Percentiles rank a stretch among this genome's conserved stretches.
These are phyloP conservation scores for Benincasa hispida DNA, from an alignment of 306 rosid genomes.

Conservation along the genomic window DNA sequence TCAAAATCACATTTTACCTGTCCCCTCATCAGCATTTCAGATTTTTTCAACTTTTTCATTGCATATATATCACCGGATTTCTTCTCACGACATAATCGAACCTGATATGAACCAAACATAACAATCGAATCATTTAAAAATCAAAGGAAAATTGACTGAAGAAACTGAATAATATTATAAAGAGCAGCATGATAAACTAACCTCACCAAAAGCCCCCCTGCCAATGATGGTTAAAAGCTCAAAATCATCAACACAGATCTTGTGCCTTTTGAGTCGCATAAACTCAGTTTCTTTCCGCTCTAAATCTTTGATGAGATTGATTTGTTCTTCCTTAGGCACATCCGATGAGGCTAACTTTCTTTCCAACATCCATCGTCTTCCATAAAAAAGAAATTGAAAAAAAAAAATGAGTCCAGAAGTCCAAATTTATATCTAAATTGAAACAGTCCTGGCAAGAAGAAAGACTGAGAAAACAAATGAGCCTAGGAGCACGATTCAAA, in stretches of 20 bases:
- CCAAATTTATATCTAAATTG: neutral
- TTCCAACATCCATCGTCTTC: conserved; percentile 83
- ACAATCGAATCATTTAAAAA: conserved; percentile 1
- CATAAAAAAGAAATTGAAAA: conserved; percentile 13
- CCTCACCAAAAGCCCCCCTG: conserved; percentile 98
- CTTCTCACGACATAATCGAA: conserved; percentile 42
- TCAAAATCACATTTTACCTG: conserved; percentile 25
- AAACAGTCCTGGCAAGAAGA: conserved; percentile 1
- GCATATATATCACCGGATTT: conserved; percentile 46
- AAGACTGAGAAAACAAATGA: neutral
- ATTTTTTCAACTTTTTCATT: conserved; percentile 53
- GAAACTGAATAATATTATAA: neutral
- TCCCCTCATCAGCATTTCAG: conserved; percentile 59
- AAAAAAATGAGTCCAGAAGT: conserved; percentile 4
- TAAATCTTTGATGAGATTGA: conserved; percentile 63
- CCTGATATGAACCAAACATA: conserved; percentile 22
- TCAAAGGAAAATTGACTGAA: neutral
- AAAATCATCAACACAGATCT: conserved; percentile 81
- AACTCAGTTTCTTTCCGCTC: conserved; percentile 79
- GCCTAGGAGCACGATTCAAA: neutral
- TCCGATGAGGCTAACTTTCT: conserved; percentile 50
- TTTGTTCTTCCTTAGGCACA: conserved; percentile 75
- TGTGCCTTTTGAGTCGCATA: conserved; percentile 76
- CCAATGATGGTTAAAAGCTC: conserved; percentile 82
- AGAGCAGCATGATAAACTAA: conserved; percentile 14